Evolutionary conservation across 2,329 filamentous ascomycete genomes (phyloP), one percentile per base, ranked within the genome.

Genomic region (Plenodomus lindquistii): DNA sequence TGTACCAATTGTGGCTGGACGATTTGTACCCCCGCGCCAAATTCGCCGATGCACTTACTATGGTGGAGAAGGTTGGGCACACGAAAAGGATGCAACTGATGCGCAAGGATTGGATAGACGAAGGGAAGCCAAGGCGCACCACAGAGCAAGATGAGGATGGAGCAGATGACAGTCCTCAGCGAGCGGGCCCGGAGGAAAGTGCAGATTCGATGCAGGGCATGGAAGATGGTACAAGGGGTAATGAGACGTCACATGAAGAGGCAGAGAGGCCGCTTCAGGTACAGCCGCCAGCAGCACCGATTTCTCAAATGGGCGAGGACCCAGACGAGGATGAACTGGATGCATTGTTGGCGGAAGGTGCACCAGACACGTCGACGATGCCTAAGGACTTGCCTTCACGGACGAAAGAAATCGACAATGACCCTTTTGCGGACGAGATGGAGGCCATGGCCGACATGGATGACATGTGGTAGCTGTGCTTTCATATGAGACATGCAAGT

Each of bases 1-100:
- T 95, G 69, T 99, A 97, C 69, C 94, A 97, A 70, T 74, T 96
- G 46, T 99, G 94, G 94, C 87, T 99, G 2, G 93, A 99, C 73
- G 91, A 97, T 66, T 79, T 99, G 11, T 99, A 92, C 66, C 94
- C 94, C 11, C 91, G 95, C 66, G 94, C 93, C 4, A 93, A 91
- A 65, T 99, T 99, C 65, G 82, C 89, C 40, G 94, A 99, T 65
- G 94, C 89, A 2, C 77, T 97, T 6, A 77, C 81, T 34, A 96
- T 97, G 78, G 89, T 97, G 2, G 94, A 99, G 71, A 97, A 96
- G 73, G 80, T 91, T 0, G 94, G 94, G 1, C 94, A 97, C 73
- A 90, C 87, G 62, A 92, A 89, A 67, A 79, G 81, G 13, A 81
- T 97, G 69, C 83, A 89, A 55, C 81, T 84, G 24, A 87, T 87